A percentile compares a stretch with the other conserved stretches of the same genome.
These are phyloP conservation scores for Akanthomyces muscarius DNA, from an alignment of 2,329 filamentous ascomycete species.

Conservation along the genomic window DNA sequence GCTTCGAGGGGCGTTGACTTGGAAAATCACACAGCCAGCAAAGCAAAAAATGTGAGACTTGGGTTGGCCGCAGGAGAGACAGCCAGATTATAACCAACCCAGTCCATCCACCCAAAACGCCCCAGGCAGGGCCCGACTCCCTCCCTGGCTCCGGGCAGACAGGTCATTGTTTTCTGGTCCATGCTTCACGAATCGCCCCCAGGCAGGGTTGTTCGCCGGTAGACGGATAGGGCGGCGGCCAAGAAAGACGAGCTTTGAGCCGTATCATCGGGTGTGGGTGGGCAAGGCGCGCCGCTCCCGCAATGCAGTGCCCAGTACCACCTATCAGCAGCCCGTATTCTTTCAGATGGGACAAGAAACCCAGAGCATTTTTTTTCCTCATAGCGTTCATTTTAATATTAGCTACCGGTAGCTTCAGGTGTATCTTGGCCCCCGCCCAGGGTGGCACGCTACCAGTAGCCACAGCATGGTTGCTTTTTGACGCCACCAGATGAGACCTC, in stretches of 20 bases:
- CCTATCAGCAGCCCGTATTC: neutral
- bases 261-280: neutral
- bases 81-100: slow-evolving; percentile 14
- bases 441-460: neutral
- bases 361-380: neutral
- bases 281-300: neutral
- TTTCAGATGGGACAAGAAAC: neutral
- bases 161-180: neutral
- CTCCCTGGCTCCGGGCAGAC: neutral
- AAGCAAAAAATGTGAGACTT: slow-evolving; percentile 17
- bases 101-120: neutral
- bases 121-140: neutral
- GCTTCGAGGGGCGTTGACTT: neutral
- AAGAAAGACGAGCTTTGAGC: neutral
- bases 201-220: neutral
- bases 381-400: slow-evolving; percentile 10
- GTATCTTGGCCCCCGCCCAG: neutral
- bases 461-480: neutral
- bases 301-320: neutral
- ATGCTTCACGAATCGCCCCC: neutral
- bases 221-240: neutral
- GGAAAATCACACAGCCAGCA: slow-evolving; percentile 6
- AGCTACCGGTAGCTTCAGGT: neutral
- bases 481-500: neutral
- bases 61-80: slow-evolving; percentile 6